Percentiles rank a stretch among this genome's conserved stretches.
Conservation (phyloP, 495 filamentous ascomycete species). For the Xylaria bambusicola region DNA sequence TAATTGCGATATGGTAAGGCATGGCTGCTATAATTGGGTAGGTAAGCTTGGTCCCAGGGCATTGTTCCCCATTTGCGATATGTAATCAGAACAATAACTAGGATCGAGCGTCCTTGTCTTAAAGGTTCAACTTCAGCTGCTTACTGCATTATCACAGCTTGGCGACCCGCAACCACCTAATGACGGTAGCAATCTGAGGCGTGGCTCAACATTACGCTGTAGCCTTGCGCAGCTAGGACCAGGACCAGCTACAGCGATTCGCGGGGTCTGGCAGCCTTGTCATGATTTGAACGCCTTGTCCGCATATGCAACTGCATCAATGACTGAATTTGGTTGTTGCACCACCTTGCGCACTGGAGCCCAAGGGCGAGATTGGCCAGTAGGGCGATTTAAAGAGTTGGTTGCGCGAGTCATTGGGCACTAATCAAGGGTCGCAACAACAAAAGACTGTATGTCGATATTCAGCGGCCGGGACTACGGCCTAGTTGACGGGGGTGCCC, state of each 20-base stretch:
- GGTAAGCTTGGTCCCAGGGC: conserved; percentile 1
- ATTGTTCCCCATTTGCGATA: conserved; percentile 10
- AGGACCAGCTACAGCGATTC: not conserved
- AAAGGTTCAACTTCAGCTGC: conserved; percentile 18
- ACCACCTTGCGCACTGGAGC: conserved; percentile 19
- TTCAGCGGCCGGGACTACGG: conserved; percentile 18
- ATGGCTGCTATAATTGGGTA: conserved; percentile 21
- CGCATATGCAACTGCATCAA: conserved; percentile 9
- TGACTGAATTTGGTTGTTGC: conserved; percentile 9
- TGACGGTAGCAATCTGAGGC: not conserved
- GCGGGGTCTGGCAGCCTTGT: conserved; percentile 17
- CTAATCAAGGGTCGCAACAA: conserved; percentile 18
- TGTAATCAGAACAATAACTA: not conserved
- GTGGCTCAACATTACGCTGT: not conserved
- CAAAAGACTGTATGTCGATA: conserved; percentile 12
- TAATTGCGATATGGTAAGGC: conserved; percentile 25
- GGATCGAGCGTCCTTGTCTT: not conserved
- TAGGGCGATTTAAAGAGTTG: not conserved
- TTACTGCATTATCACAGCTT: conserved; percentile 26
- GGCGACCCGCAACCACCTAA: conserved; percentile 12
- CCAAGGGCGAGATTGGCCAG: conserved; percentile 13
- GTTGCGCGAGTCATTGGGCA: conserved; percentile 20
- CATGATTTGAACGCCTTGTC: conserved; percentile 14
- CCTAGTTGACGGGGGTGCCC: conserved; percentile 13
- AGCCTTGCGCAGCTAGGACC: conserved; percentile 13